Percentiles rank a stretch among this genome's conserved stretches.
phyloP scores from a whole-genome alignment of 345 rosid species.

The Clausena lansium region DNA sequence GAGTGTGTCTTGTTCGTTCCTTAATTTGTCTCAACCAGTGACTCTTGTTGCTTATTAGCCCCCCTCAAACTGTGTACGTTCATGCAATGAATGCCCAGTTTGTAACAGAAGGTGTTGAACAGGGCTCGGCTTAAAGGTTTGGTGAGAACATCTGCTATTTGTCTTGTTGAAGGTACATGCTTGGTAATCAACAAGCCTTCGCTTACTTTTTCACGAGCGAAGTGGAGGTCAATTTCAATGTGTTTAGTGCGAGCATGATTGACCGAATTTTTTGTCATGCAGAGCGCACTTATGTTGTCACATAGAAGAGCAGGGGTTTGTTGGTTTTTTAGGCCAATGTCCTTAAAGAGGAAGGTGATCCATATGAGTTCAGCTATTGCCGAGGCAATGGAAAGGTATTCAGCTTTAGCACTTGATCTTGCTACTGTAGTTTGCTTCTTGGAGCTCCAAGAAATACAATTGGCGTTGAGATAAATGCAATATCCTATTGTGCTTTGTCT shows the following conservation, averaged over 20 bases:
- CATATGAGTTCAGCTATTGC: background rate
- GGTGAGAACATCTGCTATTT: background rate
- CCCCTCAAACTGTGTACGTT: too few relatives aligned
- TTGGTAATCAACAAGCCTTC: background rate
- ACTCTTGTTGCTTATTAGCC: too few relatives aligned
- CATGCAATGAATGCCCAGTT: too few relatives aligned
- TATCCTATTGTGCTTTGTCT: background rate
- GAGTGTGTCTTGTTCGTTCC: too few relatives aligned
- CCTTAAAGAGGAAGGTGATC: background rate
- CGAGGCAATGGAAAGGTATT: background rate
- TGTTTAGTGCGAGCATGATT: background rate
- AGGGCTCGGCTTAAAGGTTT: background rate
- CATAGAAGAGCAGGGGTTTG: background rate
- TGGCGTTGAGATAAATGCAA: background rate
- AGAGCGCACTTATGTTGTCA: background rate
- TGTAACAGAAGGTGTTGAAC: too few relatives aligned
- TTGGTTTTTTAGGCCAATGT: background rate
- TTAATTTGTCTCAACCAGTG: too few relatives aligned
- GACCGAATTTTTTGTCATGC: background rate
- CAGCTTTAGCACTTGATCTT: background rate
- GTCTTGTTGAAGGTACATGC: too few relatives aligned
- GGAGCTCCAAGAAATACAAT: background rate
- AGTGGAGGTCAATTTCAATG: too few relatives aligned
- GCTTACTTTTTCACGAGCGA: background rate
- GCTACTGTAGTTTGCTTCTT: background rate